Base-by-base conservation (phyloP, 148 eudicot species). In the Cornus suecica region DNA sequence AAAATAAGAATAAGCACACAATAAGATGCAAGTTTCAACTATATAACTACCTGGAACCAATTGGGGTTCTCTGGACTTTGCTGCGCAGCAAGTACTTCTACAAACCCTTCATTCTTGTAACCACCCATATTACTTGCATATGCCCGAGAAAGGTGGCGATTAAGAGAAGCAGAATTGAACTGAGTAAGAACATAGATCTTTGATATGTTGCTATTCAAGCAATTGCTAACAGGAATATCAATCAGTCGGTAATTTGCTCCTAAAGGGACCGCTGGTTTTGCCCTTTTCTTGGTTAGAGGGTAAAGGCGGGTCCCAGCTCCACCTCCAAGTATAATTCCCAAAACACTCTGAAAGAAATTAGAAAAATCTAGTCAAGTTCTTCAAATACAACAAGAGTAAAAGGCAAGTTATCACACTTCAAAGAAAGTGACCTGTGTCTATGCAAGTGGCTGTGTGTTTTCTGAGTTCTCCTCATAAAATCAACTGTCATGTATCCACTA, bases 41-140 rank as follows among this genome's bases (percentile, higher is more conserved):
- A 45, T 29, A 23, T 58, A 71, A 58, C 32, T 79, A 94, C 98
- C 97, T 94, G 97, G 77, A 94, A 94, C 98, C 98, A 94, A 78
- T 94, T 90, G 26, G 98, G 98, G 80, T 94, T 94, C 74, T 94
- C 94, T 45, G 98, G 98, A 83, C 98, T 94, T 73, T 94, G 98
- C 86, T 94, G 98, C 62, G 98, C 98, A n/a, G 97, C 98, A 77
- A 92, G 94, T 85, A 94, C 98, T 84, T 94, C 97, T 29, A 94
- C 98, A 78, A 94, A 94, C 34, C 98, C 98, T 79, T 94, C 98
- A 80, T 92, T 90, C 84, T 92, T 92, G 80, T 92, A 92, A 37
- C 97, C 98, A 76, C 94, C 98, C 93, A 92, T 87, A 78, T 87
- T 92, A 64, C 90, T 90, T 52, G 97, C 96, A 77, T 92, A 94